Conservation (phyloP, 352 stramenopile species). For the Phytophthora pinifolia region DNA sequence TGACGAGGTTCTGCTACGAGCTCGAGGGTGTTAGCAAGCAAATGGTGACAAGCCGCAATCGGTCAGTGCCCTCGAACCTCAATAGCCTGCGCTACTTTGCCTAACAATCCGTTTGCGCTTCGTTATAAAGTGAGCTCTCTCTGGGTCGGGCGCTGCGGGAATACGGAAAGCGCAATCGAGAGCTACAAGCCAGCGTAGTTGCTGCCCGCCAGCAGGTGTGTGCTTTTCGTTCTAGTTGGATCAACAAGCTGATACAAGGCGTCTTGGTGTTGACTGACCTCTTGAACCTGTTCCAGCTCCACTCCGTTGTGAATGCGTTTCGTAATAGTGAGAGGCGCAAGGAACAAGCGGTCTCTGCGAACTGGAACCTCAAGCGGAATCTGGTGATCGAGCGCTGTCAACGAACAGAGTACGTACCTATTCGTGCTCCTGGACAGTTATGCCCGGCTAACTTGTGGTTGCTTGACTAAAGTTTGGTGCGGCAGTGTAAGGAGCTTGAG, state of each 20-base stretch:
- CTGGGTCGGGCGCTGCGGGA: constrained; percentile 48
- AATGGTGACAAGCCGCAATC: constrained; percentile 28
- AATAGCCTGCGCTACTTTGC: too few relatives aligned
- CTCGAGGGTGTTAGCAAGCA: constrained; percentile 38
- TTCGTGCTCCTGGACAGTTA: neutral
- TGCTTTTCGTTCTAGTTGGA: neutral
- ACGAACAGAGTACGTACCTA: constrained; percentile 46
- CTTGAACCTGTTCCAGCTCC: constrained; percentile 26
- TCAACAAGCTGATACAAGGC: too few relatives aligned
- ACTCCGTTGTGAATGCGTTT: constrained; percentile 33
- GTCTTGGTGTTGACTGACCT: neutral
- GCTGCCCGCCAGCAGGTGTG: constrained; percentile 42
- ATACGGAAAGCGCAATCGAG: constrained; percentile 54
- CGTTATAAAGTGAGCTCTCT: constrained; percentile 37
- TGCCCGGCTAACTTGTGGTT: neutral
- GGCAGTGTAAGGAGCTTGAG: constrained; percentile 53
- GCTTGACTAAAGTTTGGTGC: constrained; percentile 36
- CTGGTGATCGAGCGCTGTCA: constrained; percentile 60
- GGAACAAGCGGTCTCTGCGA: constrained; percentile 31
- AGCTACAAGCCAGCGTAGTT: constrained; percentile 40
- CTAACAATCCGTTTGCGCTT: neutral
- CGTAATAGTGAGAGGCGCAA: constrained; percentile 44
- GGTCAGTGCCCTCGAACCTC: too few relatives aligned
- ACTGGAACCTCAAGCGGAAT: constrained; percentile 44
- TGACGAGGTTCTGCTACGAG: constrained; percentile 34